Percentiles rank a stretch among this genome's conserved stretches.
phyloP scores from a whole-genome alignment of 2,329 filamentous ascomycete genomes.

The Atkinsonella texensis region DNA sequence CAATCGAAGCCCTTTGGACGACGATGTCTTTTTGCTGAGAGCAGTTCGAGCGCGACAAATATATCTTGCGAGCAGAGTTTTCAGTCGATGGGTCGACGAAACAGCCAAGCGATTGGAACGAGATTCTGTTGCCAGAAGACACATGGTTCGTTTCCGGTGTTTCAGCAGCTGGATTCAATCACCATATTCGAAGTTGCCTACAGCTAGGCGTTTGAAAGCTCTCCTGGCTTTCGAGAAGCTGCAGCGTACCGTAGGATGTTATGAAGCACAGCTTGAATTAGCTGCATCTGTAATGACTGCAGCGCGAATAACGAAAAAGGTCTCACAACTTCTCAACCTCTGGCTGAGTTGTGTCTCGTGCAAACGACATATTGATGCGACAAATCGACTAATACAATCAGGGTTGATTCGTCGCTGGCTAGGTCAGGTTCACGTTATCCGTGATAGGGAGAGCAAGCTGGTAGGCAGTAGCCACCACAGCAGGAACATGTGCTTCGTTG shows the following conservation, averaged over 20 bases:
- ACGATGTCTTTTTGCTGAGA: slow-evolving; percentile 26
- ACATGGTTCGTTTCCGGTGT: slow-evolving; percentile 49
- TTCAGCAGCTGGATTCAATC: slow-evolving; percentile 24
- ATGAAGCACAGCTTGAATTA: slow-evolving; percentile 17
- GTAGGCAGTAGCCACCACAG: not conserved
- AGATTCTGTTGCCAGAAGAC: slow-evolving; percentile 55
- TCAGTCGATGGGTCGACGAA: slow-evolving; percentile 48
- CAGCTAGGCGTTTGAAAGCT: slow-evolving; percentile 18
- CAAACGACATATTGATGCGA: not conserved
- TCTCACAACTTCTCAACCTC: slow-evolving; percentile 4
- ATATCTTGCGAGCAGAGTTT: slow-evolving; percentile 36
- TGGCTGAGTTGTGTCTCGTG: slow-evolving; percentile 1
- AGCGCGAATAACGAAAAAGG: slow-evolving; percentile 11
- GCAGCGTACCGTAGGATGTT: slow-evolving; percentile 16
- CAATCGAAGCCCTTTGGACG: slow-evolving; percentile 2
- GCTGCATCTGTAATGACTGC: slow-evolving; percentile 14
- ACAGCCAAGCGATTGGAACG: slow-evolving; percentile 53
- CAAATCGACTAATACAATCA: not conserved
- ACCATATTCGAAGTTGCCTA: slow-evolving; percentile 18
- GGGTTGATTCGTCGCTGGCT: not conserved
- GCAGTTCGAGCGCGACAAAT: slow-evolving; percentile 53
- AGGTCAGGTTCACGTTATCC: not conserved
- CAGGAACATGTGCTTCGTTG: not conserved
- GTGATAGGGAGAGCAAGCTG: not conserved
- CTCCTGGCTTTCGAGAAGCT: slow-evolving; percentile 21